Conservation (phyloP, 73 alveolate genomes). For the Paramecium sonneborni region DNA sequence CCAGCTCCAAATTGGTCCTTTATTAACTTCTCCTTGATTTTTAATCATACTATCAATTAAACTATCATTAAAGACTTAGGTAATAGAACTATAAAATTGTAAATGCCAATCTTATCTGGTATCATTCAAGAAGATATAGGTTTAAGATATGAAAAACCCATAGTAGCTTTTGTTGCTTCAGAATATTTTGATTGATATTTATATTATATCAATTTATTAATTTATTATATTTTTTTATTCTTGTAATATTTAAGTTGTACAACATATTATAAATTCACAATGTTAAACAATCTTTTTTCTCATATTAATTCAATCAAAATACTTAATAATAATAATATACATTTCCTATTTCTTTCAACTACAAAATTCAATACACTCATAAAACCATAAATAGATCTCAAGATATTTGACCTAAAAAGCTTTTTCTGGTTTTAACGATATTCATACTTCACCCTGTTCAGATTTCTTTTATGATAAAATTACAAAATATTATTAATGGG, state of each 20-base stretch:
- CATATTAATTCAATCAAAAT: not conserved
- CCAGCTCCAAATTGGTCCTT: not conserved
- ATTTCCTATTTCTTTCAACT: not conserved
- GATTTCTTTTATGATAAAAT: too few species aligned
- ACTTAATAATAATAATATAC: not conserved
- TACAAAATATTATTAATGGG: too few species aligned
- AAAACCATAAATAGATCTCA: too few species aligned
- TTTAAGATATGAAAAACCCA: not conserved
- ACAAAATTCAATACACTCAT: too few species aligned
- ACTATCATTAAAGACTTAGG: not conserved
- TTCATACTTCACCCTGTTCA: too few species aligned
- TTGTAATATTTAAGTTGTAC: too few species aligned
- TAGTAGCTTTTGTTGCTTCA: conserved; percentile 17
- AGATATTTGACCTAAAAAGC: too few species aligned
- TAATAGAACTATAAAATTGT: not conserved
- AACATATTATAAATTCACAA: too few species aligned
- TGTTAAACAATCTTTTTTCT: not conserved
- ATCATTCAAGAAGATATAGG: not conserved
- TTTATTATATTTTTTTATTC: too few species aligned
- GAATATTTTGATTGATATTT: not conserved
- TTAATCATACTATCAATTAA: not conserved
- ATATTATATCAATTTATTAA: not conserved
- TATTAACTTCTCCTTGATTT: not conserved
- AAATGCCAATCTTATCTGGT: conserved; percentile 15
- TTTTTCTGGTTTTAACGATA: too few species aligned